These are phyloP conservation scores for Chlorella sp. DNA, from an alignment of 139 green algal genomes.

Conservation along the genomic window DNA sequence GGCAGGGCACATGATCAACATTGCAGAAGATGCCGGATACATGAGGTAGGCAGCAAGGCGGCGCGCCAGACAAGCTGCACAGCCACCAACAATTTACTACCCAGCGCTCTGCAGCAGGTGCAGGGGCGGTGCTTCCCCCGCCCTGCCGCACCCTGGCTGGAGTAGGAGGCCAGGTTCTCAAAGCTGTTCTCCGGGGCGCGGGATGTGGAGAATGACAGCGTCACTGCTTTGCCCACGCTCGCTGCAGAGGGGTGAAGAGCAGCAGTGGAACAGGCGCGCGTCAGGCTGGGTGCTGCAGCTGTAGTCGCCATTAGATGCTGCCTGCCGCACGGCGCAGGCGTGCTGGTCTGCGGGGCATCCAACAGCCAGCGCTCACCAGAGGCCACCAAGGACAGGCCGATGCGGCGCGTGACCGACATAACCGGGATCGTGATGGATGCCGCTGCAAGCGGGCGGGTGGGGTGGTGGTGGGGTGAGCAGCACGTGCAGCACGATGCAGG, in stretches of 20 bases:
- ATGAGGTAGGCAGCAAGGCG: no score
- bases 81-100: no score
- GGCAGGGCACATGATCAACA: not conserved
- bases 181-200: not conserved
- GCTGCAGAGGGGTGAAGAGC: slow-evolving; percentile 1
- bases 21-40: not conserved
- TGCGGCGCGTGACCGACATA: slow-evolving; percentile 47
- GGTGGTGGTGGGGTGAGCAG: not conserved
- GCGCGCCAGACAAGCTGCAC: no score
- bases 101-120: no score
- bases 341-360: no score
- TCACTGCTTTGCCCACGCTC: slow-evolving; percentile 9
- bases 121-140: no score
- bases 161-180: slow-evolving; percentile 54
- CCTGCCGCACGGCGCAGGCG: no score
- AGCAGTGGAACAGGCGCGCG: no score
- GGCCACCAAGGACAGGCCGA: slow-evolving; percentile 45
- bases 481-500: not conserved
- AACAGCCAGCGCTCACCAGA: not conserved
- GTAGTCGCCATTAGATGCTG: no score
- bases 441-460: not conserved
- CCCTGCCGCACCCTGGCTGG: slow-evolving; percentile 50
- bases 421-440: slow-evolving; percentile 52
- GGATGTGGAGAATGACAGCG: slow-evolving; percentile 33
- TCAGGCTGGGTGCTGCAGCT: no score